These are phyloP conservation scores for Lactarius quietus DNA, from an alignment of 768 basidiomycete genomes.

Conservation along the genomic window DNA sequence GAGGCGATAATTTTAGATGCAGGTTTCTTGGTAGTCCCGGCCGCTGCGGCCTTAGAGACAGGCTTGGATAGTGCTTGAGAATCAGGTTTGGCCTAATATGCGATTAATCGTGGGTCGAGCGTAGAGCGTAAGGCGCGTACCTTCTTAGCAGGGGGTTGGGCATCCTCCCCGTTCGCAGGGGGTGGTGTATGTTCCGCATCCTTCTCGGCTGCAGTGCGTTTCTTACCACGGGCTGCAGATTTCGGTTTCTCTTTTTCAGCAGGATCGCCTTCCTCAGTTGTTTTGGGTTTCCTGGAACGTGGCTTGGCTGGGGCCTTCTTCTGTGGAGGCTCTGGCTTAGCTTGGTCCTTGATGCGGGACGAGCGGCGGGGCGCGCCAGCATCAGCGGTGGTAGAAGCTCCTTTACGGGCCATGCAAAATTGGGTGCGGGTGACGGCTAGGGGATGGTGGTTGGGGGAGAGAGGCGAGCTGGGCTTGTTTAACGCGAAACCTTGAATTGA, in stretches of 20 bases:
- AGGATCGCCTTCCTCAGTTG: conserved; percentile 33
- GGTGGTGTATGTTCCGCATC: conserved; percentile 42
- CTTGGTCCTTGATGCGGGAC: conserved; percentile 68
- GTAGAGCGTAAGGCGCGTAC: conserved; percentile 34
- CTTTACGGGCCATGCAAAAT: conserved; percentile 64
- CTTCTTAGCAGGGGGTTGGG: conserved; percentile 62
- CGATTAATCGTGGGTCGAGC: neutral
- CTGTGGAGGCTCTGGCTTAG: conserved; percentile 46
- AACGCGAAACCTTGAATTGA: conserved; percentile 27
- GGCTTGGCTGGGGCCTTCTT: conserved; percentile 68
- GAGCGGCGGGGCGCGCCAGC: conserved; percentile 64
- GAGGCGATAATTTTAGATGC: conserved; percentile 30
- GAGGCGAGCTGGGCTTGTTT: conserved; percentile 23
- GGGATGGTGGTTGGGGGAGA: conserved; percentile 27
- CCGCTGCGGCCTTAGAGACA: conserved; percentile 35
- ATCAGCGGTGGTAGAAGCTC: conserved; percentile 44
- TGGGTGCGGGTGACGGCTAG: conserved; percentile 22
- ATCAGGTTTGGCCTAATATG: conserved; percentile 22
- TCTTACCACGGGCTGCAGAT: conserved; percentile 47
- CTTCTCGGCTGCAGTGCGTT: conserved; percentile 46
- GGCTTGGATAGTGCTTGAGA: conserved; percentile 32
- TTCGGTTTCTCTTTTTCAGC: conserved; percentile 41
- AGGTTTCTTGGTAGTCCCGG: conserved; percentile 37
- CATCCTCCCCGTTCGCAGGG: conserved; percentile 36
- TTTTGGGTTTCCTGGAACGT: conserved; percentile 44